These are phyloP conservation scores for Yamadazyma pseudoaaseri DNA, from an alignment of 1,139 yeast genomes.

Conservation along the genomic window DNA sequence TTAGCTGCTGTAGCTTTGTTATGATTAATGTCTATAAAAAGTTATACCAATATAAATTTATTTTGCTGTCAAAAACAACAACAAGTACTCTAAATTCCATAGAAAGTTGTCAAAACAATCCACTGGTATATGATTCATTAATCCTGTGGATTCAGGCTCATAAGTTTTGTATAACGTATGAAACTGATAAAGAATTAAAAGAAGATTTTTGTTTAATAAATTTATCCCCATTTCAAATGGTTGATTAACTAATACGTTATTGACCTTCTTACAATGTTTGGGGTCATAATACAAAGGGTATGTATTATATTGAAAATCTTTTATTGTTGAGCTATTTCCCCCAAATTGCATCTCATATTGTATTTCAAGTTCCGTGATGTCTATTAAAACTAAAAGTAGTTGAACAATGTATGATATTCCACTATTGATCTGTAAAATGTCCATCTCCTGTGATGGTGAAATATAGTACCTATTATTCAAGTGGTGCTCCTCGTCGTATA, in stretches of 20 bases:
- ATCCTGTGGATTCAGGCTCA: slow-evolving; percentile 2
- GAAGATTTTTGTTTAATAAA: slow-evolving; percentile 33
- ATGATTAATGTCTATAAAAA: slow-evolving; percentile 14
- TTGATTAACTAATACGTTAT: slow-evolving; percentile 20
- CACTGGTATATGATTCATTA: slow-evolving; percentile 28
- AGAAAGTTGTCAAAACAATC: slow-evolving; percentile 43
- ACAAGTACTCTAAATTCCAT: slow-evolving; percentile 42
- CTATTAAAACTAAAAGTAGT: slow-evolving; percentile 23
- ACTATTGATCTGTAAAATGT: slow-evolving; percentile 30
- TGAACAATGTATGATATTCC: slow-evolving; percentile 32
- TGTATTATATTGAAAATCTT: slow-evolving; percentile 22
- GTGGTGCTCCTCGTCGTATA: slow-evolving; percentile 25
- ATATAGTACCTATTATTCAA: slow-evolving; percentile 14
- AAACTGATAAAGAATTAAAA: slow-evolving; percentile 24
- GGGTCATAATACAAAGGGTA: slow-evolving; percentile 28
- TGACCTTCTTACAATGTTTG: slow-evolving; percentile 20
- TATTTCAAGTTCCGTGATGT: slow-evolving; percentile 25
- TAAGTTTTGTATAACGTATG: slow-evolving; percentile 15
- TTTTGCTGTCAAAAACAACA: slow-evolving; percentile 34
- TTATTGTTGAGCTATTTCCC: slow-evolving; percentile 25
- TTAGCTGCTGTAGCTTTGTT: slow-evolving; percentile 37
- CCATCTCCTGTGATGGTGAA: slow-evolving; percentile 11
- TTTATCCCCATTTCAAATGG: slow-evolving; percentile 35
- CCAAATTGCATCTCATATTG: slow-evolving; percentile 26
- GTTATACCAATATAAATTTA: not conserved